Evolutionary conservation across 345 rosid species (phyloP), one percentile per base, ranked within the genome.

Genomic region (Luvunga scandens): DNA sequence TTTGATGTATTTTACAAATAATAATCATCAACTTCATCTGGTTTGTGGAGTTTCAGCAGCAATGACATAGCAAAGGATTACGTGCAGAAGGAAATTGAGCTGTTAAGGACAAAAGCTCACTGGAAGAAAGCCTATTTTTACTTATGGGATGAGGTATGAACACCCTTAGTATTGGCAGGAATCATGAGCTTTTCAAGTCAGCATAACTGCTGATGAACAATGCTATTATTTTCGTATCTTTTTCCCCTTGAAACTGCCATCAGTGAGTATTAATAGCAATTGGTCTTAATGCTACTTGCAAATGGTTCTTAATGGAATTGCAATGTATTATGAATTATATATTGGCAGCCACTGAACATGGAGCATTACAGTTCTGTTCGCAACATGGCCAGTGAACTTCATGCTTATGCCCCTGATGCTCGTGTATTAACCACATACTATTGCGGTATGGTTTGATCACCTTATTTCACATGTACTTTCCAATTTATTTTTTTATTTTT

Each of bases 121-220:
- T 95, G 99, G 99, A 93, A 92, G 79, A 95, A 95, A 81, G 98
- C 98, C 75, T 95, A 93, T 82, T 92, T 95, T 85, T 95, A 95
- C 85, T 81, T 94, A 67, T 95, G 98, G 98, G 99, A 94, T 86
- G 99, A 95, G 98, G 98, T 92, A 85, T 39, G 74, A 72, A 76
- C 71, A 45, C 8, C 39, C 10, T 55, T 72, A n/a, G 19, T 33
- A 64, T 70, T 79, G 72, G 59, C 62, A 30, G 62, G 9, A 60
- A 72, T 62, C 55, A 53, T 39, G 14, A 31, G 36, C 70, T 71
- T 50, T 73, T 7, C 76, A 30, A 74, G 30, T 9, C 56, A 36
- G 4, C 1, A 16, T 50, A 50, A 50, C 56, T 48, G 55, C 19
- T 50, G 21, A 16, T 53, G 57, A 45, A 2, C 7, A 53, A 4